Percentiles rank a stretch among this genome's conserved stretches.
These are phyloP conservation scores for Inonotus obliquus DNA, from an alignment of 1,284 basidiomycete species.

Conservation along the genomic window DNA sequence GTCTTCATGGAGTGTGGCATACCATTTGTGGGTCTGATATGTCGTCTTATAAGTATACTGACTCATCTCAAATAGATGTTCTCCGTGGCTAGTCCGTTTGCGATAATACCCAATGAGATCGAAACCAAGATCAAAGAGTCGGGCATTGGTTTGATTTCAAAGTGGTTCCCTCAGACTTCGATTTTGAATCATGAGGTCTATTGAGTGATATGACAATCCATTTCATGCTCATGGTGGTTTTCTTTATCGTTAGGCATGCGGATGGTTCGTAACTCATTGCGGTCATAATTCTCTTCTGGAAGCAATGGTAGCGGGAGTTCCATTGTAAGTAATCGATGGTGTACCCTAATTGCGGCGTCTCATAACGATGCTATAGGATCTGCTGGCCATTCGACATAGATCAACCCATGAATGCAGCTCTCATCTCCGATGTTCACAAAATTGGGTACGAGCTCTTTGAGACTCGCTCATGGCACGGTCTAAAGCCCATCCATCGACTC, in stretches of 20 bases:
- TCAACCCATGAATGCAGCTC: constrained; percentile 24
- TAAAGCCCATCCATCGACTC: constrained; percentile 19
- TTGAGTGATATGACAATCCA: too few relatives aligned
- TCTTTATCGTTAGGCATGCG: constrained; percentile 21
- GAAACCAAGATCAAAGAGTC: constrained; percentile 7
- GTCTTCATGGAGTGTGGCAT: constrained; percentile 9
- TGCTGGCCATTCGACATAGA: constrained; percentile 26
- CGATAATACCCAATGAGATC: constrained; percentile 8
- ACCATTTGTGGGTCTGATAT: constrained; percentile 16
- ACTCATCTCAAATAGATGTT: constrained; percentile 5
- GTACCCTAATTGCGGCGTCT: too few relatives aligned
- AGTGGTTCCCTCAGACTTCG: constrained; percentile 19
- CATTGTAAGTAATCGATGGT: constrained; percentile 20
- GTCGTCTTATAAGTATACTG: neutral
- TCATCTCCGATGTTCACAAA: constrained; percentile 21
- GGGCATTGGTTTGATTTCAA: constrained; percentile 6
- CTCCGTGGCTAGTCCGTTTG: constrained; percentile 3
- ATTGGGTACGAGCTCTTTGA: constrained; percentile 29
- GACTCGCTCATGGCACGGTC: constrained; percentile 24
- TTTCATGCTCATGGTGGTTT: too few relatives aligned
- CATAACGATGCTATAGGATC: too few relatives aligned
- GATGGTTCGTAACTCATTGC: constrained; percentile 21
- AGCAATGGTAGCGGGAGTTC: constrained; percentile 15
- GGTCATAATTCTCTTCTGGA: constrained; percentile 20
- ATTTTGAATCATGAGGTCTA: constrained; percentile 17